Evolutionary conservation across 306 rosid genomes (phyloP), one percentile per base, ranked within the genome.

Genomic region (Oemleria cerasiformis): DNA sequence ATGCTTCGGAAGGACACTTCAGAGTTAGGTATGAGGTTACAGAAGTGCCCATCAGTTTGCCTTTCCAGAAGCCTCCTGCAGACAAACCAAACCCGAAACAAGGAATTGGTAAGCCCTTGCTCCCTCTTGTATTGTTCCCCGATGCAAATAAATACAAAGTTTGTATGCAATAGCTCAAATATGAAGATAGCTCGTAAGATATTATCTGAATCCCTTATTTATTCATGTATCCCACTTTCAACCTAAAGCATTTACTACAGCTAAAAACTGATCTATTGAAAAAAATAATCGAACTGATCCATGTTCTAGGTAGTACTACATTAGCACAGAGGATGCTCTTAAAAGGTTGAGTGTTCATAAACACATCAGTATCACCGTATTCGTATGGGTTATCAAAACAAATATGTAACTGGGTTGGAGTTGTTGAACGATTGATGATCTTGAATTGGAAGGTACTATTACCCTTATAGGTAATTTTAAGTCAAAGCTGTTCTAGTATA

Each of bases 11-110:
- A 77, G 95, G 85, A 74, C 91, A 88, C 67, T 71, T 91, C 66
- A 75, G 92, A 85, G 99, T 94, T 19, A 89, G 91, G 84, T 94
- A 94, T n/a, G 99, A 91, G 40, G 88, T 89, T 59, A 76, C 73
- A 58, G 96, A 91, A 78, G 90, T 84, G 44, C 99, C 99, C 42
- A 55, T 94, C 72, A 87, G 71, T 81, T 76, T 94, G 75, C 96
- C 98, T 63, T 91, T 80, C 78, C 98, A 91, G 83, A 94, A 94
- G 82, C 98, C 98, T 84, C 96, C 79, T 73, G 81, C 86, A 15
- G 97, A 94, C 78, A 94, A 94, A 82, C 98, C 97, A 61, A 94
- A 94, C 72, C 99, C 99, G 50, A 91, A 91, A 80, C 99, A 89
- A 89, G 99, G 99, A 86, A 89, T 91, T 68, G 99, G 99, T 94